Evolutionary conservation across 169 alveolate genomes (phyloP).

Genomic region (Neospora caninum): DNA sequence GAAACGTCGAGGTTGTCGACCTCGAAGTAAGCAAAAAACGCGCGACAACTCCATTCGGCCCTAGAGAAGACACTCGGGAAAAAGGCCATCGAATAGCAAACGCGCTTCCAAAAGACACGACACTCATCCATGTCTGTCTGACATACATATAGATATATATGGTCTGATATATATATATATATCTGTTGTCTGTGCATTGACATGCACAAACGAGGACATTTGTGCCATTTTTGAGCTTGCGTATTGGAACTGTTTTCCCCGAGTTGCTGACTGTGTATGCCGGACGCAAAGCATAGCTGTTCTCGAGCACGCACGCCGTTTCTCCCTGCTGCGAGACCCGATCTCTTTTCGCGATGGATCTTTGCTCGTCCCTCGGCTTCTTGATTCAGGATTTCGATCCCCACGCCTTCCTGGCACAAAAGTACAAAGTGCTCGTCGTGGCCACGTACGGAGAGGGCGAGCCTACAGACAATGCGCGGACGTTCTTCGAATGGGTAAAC

Average conservation of each 20-base stretch:
- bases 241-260: too few relatives aligned
- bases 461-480: constrained; percentile 83
- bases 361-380: neutral
- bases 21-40: constrained; percentile 48
- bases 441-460: constrained; percentile 87
- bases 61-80: too few relatives aligned
- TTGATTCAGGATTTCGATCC: constrained; percentile 66
- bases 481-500: constrained; percentile 75
- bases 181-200: too few relatives aligned
- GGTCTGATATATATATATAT: neutral
- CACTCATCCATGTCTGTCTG: neutral
- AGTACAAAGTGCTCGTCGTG: constrained; percentile 73
- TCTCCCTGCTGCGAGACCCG: too few relatives aligned
- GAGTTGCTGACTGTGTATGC: too few relatives aligned
- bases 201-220: too few relatives aligned
- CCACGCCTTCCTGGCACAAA: constrained; percentile 64
- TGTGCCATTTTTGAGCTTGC: too few relatives aligned
- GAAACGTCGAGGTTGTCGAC: constrained; percentile 67
- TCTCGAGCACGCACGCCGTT: too few relatives aligned
- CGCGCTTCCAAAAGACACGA: neutral
- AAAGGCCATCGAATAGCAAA: neutral
- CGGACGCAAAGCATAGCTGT: too few relatives aligned
- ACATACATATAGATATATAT: neutral
- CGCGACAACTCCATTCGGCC: too few relatives aligned
- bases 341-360: too few relatives aligned